Evolutionary conservation across 2,329 filamentous ascomycete species (phyloP), one percentile per base, ranked within the genome.

Genomic region (Epichloe glyceriae): DNA sequence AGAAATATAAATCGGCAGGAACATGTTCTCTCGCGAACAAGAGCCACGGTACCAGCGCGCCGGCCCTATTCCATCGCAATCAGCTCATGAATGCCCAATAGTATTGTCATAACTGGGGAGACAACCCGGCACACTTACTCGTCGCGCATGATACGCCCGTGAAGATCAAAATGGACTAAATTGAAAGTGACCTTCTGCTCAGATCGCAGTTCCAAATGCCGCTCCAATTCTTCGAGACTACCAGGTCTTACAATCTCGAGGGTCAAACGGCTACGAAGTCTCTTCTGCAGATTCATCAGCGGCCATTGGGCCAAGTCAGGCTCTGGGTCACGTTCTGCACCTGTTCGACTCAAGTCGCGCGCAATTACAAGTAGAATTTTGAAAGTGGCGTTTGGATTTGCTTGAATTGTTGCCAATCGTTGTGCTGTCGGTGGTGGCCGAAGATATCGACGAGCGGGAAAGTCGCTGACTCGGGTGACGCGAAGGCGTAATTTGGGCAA

Each of bases 301-400:
- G 58, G 59, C 53, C 51, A 63, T 45, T 64, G 62, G 17, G 59
- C 61, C 49, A 64, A 52, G 38, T 62, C 59, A 0, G 61, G 61
- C 52, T 62, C 60, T 12, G 61, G 57, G n/a, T 62, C 59, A 10
- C 60, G 56, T 22, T 59, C 56, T 11, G 54, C 56, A 2, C 60
- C 61, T 1, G 50, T 57, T 7, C 56, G 53, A 26, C 54, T 58
- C 15, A 61, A 63, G 47, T 62, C 60, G 1, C 61, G 55, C 3
- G 58, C 60, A 50, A 61, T 57, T 7, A 61, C 61, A 17, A 63
- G 56, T n/a, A 62, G 56, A 15, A 63, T 54, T 43, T 51, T 59
- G 47, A 60, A 60, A 5, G 49, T 54, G 5, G 52, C 52, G 19
- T 43, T 53, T 4, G 51, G 26, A 44, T 57, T 59, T 22, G 53